Conservation (phyloP, 75 land plant species). For the Picea glauca region DNA sequence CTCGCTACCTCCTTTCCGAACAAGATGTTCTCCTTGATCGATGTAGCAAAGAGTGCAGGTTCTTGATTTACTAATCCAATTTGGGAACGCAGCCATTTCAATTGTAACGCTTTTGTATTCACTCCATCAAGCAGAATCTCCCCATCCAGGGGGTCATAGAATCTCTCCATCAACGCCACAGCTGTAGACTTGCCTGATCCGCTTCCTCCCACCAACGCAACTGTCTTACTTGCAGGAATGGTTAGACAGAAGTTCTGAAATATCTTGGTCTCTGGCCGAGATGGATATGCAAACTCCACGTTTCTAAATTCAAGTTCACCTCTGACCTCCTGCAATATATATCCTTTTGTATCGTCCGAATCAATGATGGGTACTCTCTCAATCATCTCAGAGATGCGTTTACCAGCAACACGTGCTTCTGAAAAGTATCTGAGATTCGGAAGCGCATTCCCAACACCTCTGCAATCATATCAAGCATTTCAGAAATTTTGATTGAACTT, state of each 20-base stretch:
- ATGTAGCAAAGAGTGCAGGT: slow-evolving; percentile 28
- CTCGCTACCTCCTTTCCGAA: slow-evolving; percentile 26
- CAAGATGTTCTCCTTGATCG: slow-evolving; percentile 28
- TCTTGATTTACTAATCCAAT: slow-evolving; percentile 28
- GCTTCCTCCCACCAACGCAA: slow-evolving; percentile 63
- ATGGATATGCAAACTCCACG: slow-evolving; percentile 54
- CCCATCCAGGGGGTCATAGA: slow-evolving; percentile 44
- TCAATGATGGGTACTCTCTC: slow-evolving; percentile 34
- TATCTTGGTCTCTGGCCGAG: slow-evolving; percentile 38
- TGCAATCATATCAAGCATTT: neutral
- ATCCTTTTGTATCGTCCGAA: slow-evolving; percentile 25
- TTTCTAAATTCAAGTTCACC: slow-evolving; percentile 52
- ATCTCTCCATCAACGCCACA: slow-evolving; percentile 52
- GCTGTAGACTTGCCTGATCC: slow-evolving; percentile 68
- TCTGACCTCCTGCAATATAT: slow-evolving; percentile 10
- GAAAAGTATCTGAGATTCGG: slow-evolving; percentile 46
- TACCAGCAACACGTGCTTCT: slow-evolving; percentile 34
- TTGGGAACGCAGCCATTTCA: slow-evolving; percentile 21
- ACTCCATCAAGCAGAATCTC: slow-evolving; percentile 19
- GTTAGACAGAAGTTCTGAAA: slow-evolving; percentile 33
- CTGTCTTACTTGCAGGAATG: slow-evolving; percentile 38
- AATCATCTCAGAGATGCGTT: slow-evolving; percentile 35
- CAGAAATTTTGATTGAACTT: neutral
- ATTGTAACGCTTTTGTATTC: slow-evolving; percentile 8
- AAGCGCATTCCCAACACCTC: slow-evolving; percentile 40